phyloP scores from a whole-genome alignment of 768 basidiomycete genomes.

The Sarcomyxa edulis region DNA sequence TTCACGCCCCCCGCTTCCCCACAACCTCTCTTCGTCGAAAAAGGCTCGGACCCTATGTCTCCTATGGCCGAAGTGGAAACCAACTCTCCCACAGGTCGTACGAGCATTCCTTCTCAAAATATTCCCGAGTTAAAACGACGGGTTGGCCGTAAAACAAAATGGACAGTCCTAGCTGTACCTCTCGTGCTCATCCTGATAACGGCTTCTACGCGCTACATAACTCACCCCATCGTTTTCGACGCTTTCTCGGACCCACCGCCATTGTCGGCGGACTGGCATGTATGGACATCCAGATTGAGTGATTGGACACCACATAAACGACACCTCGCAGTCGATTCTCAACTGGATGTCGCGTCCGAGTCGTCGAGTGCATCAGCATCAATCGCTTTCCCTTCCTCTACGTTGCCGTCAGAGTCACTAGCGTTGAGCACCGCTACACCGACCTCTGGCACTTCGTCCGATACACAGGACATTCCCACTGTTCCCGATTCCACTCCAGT shows the following conservation, averaged over 20 bases:
- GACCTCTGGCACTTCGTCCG: conserved; percentile 14
- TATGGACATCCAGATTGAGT: conserved; percentile 18
- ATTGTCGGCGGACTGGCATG: conserved; percentile 17
- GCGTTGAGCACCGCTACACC: neutral
- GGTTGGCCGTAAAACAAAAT: conserved; percentile 38
- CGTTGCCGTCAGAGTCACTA: conserved; percentile 10
- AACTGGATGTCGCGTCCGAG: conserved; percentile 14
- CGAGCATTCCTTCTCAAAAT: neutral
- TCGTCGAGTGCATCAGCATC: conserved; percentile 6
- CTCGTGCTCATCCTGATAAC: conserved; percentile 50
- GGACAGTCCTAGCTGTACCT: conserved; percentile 54
- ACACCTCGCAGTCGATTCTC: conserved; percentile 24
- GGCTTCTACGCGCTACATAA: conserved; percentile 42
- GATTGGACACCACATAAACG: conserved; percentile 40
- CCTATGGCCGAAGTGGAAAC: too few species aligned
- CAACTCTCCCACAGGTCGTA: too few species aligned
- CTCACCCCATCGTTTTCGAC: conserved; percentile 44
- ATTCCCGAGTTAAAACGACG: conserved; percentile 29
- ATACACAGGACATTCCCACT: conserved; percentile 32
- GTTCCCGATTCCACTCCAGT: conserved; percentile 44
- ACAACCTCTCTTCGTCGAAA: too few species aligned
- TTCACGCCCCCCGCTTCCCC: too few species aligned
- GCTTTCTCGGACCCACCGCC: conserved; percentile 20
- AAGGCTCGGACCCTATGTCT: too few species aligned
- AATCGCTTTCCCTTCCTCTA: conserved; percentile 11